A percentile compares a stretch with the other conserved stretches of the same genome.
These are phyloP conservation scores for Colletotrichum echinochloae DNA, from an alignment of 2,329 filamentous ascomycete genomes.

Conservation along the genomic window DNA sequence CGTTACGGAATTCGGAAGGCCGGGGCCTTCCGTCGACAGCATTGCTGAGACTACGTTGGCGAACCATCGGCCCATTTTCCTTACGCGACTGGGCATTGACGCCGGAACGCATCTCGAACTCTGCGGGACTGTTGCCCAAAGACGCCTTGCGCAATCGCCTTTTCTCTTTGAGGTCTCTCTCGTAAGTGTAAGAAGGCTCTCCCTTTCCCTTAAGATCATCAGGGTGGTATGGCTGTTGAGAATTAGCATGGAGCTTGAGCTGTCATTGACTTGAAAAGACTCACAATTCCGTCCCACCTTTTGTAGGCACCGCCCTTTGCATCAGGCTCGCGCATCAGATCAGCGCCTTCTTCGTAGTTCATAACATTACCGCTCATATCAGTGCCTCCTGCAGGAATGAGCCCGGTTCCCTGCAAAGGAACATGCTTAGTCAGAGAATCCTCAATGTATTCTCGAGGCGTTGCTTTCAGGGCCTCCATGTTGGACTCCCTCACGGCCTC, in stretches of 20 bases:
- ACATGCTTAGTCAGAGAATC: conserved; percentile 80
- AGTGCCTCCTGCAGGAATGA: conserved; percentile 77
- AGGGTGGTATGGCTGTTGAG: conserved; percentile 73
- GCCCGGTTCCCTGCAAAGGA: conserved; percentile 84
- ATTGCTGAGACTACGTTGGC: conserved; percentile 60
- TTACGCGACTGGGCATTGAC: conserved; percentile 44
- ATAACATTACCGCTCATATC: conserved; percentile 79
- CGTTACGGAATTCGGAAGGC: conserved; percentile 39
- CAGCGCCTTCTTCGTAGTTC: conserved; percentile 86
- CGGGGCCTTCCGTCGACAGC: conserved; percentile 46
- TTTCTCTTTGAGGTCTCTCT: conserved; percentile 74
- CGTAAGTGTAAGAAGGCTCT: conserved; percentile 79
- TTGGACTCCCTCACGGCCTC: conserved; percentile 82
- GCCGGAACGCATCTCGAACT: conserved; percentile 63
- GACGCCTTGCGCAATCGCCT: conserved; percentile 51
- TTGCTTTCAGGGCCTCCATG: conserved; percentile 81
- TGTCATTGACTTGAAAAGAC: conserved; percentile 49
- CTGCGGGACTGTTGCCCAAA: conserved; percentile 47
- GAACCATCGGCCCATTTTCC: conserved; percentile 46
- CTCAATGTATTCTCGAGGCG: conserved; percentile 79
- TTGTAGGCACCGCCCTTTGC: conserved; percentile 80
- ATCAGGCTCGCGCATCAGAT: conserved; percentile 82
- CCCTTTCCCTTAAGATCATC: conserved; percentile 87
- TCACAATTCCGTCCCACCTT: conserved; percentile 79
- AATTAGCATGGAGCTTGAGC: conserved; percentile 15